Evolutionary conservation across 139 green algal genomes (phyloP), one percentile per base, ranked within the genome.

Genomic region (Helicosporidium sp.): DNA sequence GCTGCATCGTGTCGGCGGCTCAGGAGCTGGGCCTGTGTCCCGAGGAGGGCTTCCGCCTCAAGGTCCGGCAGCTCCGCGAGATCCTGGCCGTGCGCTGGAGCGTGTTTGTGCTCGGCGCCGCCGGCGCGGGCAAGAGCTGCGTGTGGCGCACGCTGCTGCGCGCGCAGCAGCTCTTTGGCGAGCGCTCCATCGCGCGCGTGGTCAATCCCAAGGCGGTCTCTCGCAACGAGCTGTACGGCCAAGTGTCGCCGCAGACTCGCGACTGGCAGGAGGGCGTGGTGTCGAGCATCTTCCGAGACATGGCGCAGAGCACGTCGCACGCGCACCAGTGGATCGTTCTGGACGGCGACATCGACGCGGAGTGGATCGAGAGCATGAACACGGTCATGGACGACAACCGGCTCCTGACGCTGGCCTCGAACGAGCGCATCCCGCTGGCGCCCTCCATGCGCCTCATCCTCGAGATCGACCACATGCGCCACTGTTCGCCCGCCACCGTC

Each of bases 221-320:
- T 5, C 77, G 84, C 22, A 86, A 93, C 47, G 84, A 94, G 71
- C 69, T 94, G 34, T 94, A 94, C 44, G 84, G 84, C n/a, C 88
- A 58, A 52, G 54, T 91, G 54, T 74, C 88, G 64, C 79, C 73
- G 3, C 43, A 64, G 46, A 89, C 83, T 2, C 75, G 84, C 36
- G 84, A 94, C 64, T 94, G 84, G 84, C 85, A 86, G 56, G 84
- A 94, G 64, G 84, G 84, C 15, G 58, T 94, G n/a, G 71, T 94
- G 53, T 59, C 52, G 15, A 36, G 28, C n/a, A 65, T 43, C 34
- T 65, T 58, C 34, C 57, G 57, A 6, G 48, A 57, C n/a, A 58
- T 65, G 48, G 48, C 57, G 48, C 83, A 82, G 64, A 87, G 85
- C 65, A 74, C 60, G 26, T 71, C 61, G 45, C 75, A 77, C 64